Evolutionary conservation across 2,329 filamentous ascomycete genomes (phyloP).

Genomic region (Lecanosticta acicola): DNA sequence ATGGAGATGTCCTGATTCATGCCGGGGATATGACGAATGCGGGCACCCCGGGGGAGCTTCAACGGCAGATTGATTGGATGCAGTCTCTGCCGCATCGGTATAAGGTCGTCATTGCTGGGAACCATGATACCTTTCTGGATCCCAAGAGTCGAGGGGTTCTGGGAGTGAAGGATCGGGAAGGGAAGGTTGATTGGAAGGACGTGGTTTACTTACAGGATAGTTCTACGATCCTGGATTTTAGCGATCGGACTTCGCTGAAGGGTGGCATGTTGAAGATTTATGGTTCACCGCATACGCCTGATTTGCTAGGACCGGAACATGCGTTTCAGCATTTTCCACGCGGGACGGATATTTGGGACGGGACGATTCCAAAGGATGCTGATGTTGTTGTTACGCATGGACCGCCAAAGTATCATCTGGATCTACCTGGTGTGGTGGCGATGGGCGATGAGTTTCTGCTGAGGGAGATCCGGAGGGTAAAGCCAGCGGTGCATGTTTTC

Average conservation of each 20-base stretch:
- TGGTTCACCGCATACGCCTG: slow-evolving; percentile 62
- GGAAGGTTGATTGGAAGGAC: slow-evolving; percentile 27
- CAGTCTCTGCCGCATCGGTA: slow-evolving; percentile 60
- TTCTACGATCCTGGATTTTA: slow-evolving; percentile 52
- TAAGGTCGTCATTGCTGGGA: slow-evolving; percentile 64
- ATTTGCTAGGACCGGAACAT: slow-evolving; percentile 44
- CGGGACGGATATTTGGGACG: slow-evolving; percentile 50
- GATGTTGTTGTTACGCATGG: slow-evolving; percentile 69
- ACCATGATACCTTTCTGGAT: slow-evolving; percentile 70
- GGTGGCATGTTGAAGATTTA: slow-evolving; percentile 61
- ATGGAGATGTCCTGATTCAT: slow-evolving; percentile 69
- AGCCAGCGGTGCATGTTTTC: slow-evolving; percentile 72
- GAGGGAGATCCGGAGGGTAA: slow-evolving; percentile 66
- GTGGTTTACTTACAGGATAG: slow-evolving; percentile 63
- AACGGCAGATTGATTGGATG: slow-evolving; percentile 61
- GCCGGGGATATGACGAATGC: slow-evolving; percentile 73
- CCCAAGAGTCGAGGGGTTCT: not conserved
- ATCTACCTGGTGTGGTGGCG: slow-evolving; percentile 50
- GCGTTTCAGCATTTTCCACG: slow-evolving; percentile 58
- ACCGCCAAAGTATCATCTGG: slow-evolving; percentile 56
- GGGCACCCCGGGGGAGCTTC: slow-evolving; percentile 54
- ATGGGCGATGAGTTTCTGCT: slow-evolving; percentile 66
- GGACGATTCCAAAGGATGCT: slow-evolving; percentile 53
- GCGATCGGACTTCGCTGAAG: slow-evolving; percentile 31
- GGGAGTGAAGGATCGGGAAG: not conserved